Percentiles rank a stretch among this genome's conserved stretches.
Evolutionary conservation across 2,329 filamentous ascomycete species (phyloP).

Genomic region (Fusarium nurragi): DNA sequence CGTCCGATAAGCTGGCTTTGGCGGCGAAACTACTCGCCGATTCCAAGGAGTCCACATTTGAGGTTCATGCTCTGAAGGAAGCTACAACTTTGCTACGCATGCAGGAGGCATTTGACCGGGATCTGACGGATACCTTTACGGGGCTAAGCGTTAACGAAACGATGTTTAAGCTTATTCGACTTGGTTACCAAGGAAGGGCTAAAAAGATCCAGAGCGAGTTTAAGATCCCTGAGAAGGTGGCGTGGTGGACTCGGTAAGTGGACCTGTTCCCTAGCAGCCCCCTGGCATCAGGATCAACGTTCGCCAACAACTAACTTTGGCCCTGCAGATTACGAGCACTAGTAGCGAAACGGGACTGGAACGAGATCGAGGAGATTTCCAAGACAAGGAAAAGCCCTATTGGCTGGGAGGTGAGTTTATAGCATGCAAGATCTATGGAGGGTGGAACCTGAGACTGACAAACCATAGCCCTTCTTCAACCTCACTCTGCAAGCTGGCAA

Average conservation of each 20-base stretch:
- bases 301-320: slow-evolving; percentile 33
- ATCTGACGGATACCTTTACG: slow-evolving; percentile 79
- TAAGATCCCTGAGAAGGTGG: slow-evolving; percentile 89
- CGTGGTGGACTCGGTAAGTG: slow-evolving; percentile 79
- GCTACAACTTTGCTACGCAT: slow-evolving; percentile 81
- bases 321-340: slow-evolving; percentile 77
- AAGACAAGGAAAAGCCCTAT: slow-evolving; percentile 87
- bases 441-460: slow-evolving; percentile 25
- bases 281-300: slow-evolving; percentile 12
- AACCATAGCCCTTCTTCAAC: slow-evolving; percentile 83
- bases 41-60: slow-evolving; percentile 79
- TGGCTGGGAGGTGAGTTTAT: slow-evolving; percentile 83
- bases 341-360: slow-evolving; percentile 90
- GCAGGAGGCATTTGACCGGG: slow-evolving; percentile 87
- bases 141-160: slow-evolving; percentile 92
- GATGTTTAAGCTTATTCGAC: slow-evolving; percentile 84
- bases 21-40: slow-evolving; percentile 85
- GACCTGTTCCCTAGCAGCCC: slow-evolving; percentile 21
- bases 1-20: slow-evolving; percentile 87
- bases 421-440: neutral
- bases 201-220: slow-evolving; percentile 92
- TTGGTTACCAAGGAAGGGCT: slow-evolving; percentile 84
- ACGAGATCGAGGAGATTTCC: slow-evolving; percentile 86
- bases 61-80: slow-evolving; percentile 81
- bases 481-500: slow-evolving; percentile 90